Percentiles rank a stretch among this genome's conserved stretches.
Conservation (phyloP, 768 basidiomycete species). For the Leccinum longicurvipes region DNA sequence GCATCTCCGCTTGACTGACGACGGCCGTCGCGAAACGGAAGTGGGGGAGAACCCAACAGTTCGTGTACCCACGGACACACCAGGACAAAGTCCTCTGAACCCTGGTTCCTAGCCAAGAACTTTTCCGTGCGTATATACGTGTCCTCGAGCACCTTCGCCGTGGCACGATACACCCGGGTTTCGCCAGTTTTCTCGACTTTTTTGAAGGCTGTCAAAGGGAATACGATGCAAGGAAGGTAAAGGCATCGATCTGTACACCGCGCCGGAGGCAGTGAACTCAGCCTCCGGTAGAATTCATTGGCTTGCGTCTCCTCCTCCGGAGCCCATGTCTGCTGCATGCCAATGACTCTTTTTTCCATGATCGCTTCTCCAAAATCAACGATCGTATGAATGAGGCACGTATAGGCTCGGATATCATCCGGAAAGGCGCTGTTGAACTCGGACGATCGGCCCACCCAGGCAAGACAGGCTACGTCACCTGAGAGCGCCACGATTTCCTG, state of each 20-base stretch:
- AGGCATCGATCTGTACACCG: constrained; percentile 6
- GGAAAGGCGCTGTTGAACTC: constrained; percentile 23
- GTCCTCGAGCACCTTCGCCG: constrained; percentile 9
- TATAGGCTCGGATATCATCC: constrained; percentile 13
- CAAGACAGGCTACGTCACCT: constrained; percentile 18
- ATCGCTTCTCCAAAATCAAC: constrained; percentile 3
- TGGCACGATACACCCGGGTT: constrained; percentile 4
- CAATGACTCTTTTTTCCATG: neutral
- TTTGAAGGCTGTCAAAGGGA: constrained; percentile 8
- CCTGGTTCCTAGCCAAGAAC: neutral
- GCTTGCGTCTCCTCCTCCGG: constrained; percentile 1
- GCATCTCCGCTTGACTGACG: neutral
- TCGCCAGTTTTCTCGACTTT: neutral
- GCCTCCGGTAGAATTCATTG: constrained; percentile 3
- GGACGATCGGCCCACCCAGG: constrained; percentile 20
- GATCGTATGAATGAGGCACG: neutral
- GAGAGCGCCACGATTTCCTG: constrained; percentile 17
- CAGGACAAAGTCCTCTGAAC: constrained; percentile 8
- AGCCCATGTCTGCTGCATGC: constrained; percentile 2
- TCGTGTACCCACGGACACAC: constrained; percentile 20
- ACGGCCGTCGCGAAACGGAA: neutral
- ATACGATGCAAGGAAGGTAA: constrained; percentile 18
- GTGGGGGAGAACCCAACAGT: neutral
- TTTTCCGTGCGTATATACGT: constrained; percentile 7
- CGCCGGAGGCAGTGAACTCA: neutral